These are phyloP conservation scores for Teratosphaeriaceae sp. DNA, from an alignment of 2,329 filamentous ascomycete genomes.

Conservation along the genomic window DNA sequence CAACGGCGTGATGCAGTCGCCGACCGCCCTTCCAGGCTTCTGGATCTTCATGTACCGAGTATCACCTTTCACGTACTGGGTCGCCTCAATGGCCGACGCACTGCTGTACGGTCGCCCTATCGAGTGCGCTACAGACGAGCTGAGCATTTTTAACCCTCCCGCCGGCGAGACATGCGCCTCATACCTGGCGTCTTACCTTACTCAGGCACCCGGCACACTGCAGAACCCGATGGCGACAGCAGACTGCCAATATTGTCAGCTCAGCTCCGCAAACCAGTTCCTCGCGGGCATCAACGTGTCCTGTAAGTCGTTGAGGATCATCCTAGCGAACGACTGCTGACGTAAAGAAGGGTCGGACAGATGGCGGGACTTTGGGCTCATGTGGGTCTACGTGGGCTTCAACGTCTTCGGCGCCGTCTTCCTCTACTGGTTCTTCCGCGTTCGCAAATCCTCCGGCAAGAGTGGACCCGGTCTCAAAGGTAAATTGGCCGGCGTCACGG, in stretches of 20 bases:
- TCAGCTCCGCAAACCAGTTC: conserved; percentile 42
- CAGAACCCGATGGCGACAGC: conserved; percentile 38
- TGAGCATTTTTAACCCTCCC: conserved; percentile 35
- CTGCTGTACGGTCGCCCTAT: conserved; percentile 42
- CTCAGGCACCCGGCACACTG: conserved; percentile 34
- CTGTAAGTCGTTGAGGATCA: neutral
- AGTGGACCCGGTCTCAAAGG: conserved; percentile 4
- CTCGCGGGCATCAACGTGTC: conserved; percentile 34
- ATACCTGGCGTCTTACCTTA: conserved; percentile 41
- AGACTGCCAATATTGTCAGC: conserved; percentile 45
- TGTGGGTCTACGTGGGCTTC: conserved; percentile 61
- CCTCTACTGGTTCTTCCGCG: conserved; percentile 58
- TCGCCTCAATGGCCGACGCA: conserved; percentile 34
- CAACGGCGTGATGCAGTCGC: conserved; percentile 55
- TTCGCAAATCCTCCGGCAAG: conserved; percentile 29
- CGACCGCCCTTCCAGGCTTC: conserved; percentile 56
- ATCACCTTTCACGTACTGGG: conserved; percentile 60
- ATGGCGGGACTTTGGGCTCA: conserved; percentile 65
- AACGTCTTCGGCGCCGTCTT: conserved; percentile 54
- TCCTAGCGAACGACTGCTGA: too few species aligned
- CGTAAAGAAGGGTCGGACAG: conserved; percentile 42
- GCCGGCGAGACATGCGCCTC: conserved; percentile 34
- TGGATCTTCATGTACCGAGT: conserved; percentile 73
- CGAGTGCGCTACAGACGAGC: conserved; percentile 40
- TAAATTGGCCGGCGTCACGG: neutral